Base-by-base conservation (phyloP, 306 rosid species). In the Dicorynia guianensis region DNA sequence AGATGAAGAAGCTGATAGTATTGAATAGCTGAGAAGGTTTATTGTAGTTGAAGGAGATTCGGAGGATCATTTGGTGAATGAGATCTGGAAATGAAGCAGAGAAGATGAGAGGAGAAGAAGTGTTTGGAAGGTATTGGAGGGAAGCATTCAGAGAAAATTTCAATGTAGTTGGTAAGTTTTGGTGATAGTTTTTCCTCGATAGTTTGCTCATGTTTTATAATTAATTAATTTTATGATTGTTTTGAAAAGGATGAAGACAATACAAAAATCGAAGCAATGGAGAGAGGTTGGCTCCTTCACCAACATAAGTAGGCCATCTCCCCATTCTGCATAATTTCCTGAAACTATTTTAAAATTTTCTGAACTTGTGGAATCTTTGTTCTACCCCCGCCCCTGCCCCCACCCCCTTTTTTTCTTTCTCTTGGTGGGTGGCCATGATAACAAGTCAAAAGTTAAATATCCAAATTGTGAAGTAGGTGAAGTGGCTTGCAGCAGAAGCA, bases 191-290 rank as follows among this genome's bases (percentile, higher is more conserved):
- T 11, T 43, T 52, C 39, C 60, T n/a, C 1, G 25, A 62, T 56
- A 44, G 40, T 59, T 50, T 30, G 69, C 34, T 54, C 15, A 3
- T 7, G 25, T 48, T 65, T 38, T 65, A 40, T 55, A 46, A 71
- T n/a, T n/a, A n/a, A n/a, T 68, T 52, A 44, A 18, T 50, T 62
- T 63, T 2, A 66, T 80, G 82, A 47, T 79, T 57, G 86, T 59
- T 75, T 79, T 77, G 86, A 82, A 85, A 25, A 25, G 30, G 39
- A 66, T 54, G 65, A 81, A 33, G 67, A 60, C 10, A 70, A 67
- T 58, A 81, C 50, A 25, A 25, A 79, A 50, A 67, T 47, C 71
- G 9, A 80, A 81, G 80, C 69, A 81, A 75, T 35, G 75, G 46
- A 61, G 67, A 74, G 42, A 43, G 19, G 52, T 43, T 9, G 69